Base-by-base conservation (phyloP, 768 basidiomycete species). In the Hydnum rufescens region DNA sequence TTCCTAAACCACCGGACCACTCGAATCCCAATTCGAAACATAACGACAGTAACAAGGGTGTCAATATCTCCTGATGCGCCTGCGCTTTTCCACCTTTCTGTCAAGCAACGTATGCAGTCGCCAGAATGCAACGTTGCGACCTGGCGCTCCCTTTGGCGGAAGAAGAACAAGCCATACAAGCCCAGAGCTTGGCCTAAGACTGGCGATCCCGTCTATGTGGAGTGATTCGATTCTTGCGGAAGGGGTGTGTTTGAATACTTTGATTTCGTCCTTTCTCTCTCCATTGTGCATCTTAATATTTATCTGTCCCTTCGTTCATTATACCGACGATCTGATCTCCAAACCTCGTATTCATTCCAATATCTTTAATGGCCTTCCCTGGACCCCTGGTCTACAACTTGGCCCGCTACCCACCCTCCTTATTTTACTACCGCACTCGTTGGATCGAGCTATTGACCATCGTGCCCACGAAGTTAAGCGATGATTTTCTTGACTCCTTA, bases 51-150 rank as follows among this genome's bases (percentile, higher is more conserved):
- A 29, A 34, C 16, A 13, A 28, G 13, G 44, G 44, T 13, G 44
- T 26, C 13, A 47, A 47, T 28, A 13, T 47, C 8, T 31, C 49
- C 13, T 13, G 26, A 5, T 16, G 32, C 28, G 32, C 19, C 36
- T 19, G 36, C 49, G 5, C 49, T 50, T 25, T 6, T 55, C n/a
- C 54, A 55, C n/a, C 46, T 55, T 28, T 48, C 52, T 5, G 54
- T 55, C 4, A 56, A 55, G 32, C 19, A 49, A 25, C 31, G 55
- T 4, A 56, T 56, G 54, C 13, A 47, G 26, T 13, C 44, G 13
- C 13, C 13, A 25, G 44, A 47, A 25, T 47, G 44, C 44, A 47
- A 47, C 13, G 8, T 8, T 13, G 13, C 13, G 8, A 47, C 8
- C 8, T 47, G 44, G 44, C 13, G 26, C 16, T 8, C 1, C 13